Percentiles rank a stretch among this genome's conserved stretches.
Conservation (phyloP, 2,329 filamentous ascomycete species). For the Colletotrichum orbiculare region DNA sequence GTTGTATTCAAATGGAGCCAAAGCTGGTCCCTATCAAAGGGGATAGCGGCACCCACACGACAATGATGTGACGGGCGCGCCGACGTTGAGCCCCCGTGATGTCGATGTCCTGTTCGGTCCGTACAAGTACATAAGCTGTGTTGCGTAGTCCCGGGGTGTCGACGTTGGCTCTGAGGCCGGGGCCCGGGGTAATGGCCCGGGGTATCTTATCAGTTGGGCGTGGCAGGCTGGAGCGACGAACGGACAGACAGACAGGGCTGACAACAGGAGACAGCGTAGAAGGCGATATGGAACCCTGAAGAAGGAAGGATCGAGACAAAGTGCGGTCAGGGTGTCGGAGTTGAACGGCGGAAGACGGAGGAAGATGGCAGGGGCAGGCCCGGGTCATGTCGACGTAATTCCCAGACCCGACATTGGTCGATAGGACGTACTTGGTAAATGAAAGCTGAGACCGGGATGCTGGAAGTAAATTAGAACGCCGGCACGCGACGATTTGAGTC, state of each 20-base stretch:
- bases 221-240: background rate
- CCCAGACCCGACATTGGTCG: constrained; percentile 11
- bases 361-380: constrained; percentile 7
- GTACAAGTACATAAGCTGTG: too few relatives aligned
- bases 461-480: constrained; percentile 16
- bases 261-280: background rate
- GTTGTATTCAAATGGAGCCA: background rate
- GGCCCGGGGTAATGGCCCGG: background rate
- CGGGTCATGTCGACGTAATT: constrained; percentile 13
- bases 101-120: constrained; percentile 9
- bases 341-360: background rate
- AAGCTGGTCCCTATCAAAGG: background rate
- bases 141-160: background rate
- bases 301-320: constrained; percentile 15
- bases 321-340: background rate
- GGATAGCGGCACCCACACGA: too few relatives aligned
- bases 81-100: background rate
- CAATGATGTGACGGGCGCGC: constrained; percentile 2
- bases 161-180: constrained; percentile 1
- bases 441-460: background rate
- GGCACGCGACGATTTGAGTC: too few relatives aligned
- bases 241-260: constrained; percentile 6
- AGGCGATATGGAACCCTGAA: background rate
- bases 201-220: background rate
- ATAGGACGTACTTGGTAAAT: too few relatives aligned